Conservation (phyloP, 2,329 filamentous ascomycete genomes). For the Cordyceps javanica region DNA sequence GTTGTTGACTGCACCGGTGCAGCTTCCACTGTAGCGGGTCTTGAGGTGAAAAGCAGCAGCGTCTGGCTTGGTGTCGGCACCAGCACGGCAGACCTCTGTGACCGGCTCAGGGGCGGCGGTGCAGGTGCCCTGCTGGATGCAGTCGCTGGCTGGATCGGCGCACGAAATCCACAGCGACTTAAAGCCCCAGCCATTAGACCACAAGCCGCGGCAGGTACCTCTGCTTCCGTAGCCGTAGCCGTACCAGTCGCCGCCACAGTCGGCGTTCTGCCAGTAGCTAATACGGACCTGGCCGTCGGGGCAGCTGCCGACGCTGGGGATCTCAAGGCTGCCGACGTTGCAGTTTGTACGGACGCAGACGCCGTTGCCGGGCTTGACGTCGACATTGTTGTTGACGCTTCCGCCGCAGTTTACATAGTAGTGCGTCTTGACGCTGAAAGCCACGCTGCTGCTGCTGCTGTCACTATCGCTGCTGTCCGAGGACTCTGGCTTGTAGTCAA, state of each 20-base stretch:
- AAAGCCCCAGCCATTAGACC: conserved; percentile 1
- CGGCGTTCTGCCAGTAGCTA: conserved; percentile 6
- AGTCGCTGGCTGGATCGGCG: background rate
- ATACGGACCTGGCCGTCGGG: conserved; percentile 3
- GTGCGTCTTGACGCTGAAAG: conserved; percentile 1
- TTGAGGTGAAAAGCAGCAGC: conserved; percentile 1
- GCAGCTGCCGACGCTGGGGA: background rate
- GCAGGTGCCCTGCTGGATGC: conserved; percentile 2
- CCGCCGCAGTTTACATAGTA: background rate
- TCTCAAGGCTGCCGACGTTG: conserved; percentile 1
- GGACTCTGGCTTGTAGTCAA: conserved; percentile 1
- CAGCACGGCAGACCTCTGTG: background rate
- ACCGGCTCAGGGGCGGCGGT: background rate
- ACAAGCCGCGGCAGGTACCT: background rate
- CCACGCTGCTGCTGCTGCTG: background rate
- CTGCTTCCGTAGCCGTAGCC: conserved; percentile 10
- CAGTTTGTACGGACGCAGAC: conserved; percentile 3
- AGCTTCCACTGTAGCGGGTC: background rate
- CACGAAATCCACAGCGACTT: conserved; percentile 2
- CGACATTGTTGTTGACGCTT: background rate
- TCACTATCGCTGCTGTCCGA: too few relatives aligned
- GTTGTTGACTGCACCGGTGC: conserved; percentile 2
- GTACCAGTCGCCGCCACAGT: conserved; percentile 8
- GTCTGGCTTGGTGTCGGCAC: too few relatives aligned
- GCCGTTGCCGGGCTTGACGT: background rate